Base-by-base conservation (phyloP, 495 filamentous ascomycete genomes). In the Opeltia flavorubescens region DNA sequence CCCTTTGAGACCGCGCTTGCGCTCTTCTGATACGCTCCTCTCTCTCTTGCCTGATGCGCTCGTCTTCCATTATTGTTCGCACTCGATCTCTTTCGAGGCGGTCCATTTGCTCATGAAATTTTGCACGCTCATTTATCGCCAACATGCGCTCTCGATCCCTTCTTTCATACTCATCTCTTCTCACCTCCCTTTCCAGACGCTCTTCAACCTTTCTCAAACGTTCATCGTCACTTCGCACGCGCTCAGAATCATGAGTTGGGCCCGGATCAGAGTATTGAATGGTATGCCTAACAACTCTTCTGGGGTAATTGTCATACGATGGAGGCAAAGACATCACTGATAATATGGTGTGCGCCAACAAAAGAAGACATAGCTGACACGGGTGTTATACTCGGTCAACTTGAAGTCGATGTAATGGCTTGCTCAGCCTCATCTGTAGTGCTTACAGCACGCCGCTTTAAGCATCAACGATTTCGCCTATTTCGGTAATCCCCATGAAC, bases 401-500 rank as follows among this genome's bases (percentile, higher is more conserved):
- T 13, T 6, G 15, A 6, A 11, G 6, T 24, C 7, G 36, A 11
- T 11, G 6, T 24, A 17, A 6, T 6, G 6, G 11, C 6, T 24
- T 41, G 36, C 36, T 18, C 15, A 18, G 36, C 15, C 15, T 41
- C 36, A 18, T 41, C 21, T 41, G 36, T 11, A 24, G 21, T 18
- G 21, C 25, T 43, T 51, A 52, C 34, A 26, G 12, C 23, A 44
- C 13, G 27, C 52, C 23, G 24, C 52, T 43, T 17, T 27, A 11
- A 38, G n/a, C 34, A 28, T 23, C 15, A 28, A 42, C 26, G 17
- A 27, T 38, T 49, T 20, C 23, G 31, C 26, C 43, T 24, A 17
- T 13, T 47, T 6, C 29, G 13, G 44, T n/a, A 47, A 17, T 24
- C 30, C 44, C 28, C 44, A 47, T 27, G 25, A n/a, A 38, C n/a